A percentile compares a stretch with the other conserved stretches of the same genome.
These are phyloP conservation scores for Chlorella ohadii DNA, from an alignment of 139 green algal species.

Conservation along the genomic window DNA sequence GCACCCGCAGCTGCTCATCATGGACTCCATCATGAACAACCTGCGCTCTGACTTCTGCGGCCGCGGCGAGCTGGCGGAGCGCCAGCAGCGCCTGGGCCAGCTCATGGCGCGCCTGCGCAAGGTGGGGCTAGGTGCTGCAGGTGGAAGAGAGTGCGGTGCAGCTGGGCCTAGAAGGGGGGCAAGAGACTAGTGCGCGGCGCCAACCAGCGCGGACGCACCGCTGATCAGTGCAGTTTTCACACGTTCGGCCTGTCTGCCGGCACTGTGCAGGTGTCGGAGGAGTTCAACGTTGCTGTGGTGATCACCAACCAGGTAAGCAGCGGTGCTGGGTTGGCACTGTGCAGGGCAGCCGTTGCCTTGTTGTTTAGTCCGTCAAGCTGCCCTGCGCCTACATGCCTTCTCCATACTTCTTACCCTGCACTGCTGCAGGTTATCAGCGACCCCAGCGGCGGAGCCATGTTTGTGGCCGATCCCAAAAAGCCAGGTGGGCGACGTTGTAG, in stretches of 20 bases:
- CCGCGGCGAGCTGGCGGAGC: slow-evolving; percentile 89
- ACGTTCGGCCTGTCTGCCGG: no score
- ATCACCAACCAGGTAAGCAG: slow-evolving; percentile 89
- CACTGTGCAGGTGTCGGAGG: slow-evolving; percentile 86
- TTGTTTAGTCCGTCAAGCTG: background rate
- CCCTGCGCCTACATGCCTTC: no score
- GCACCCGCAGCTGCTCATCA: slow-evolving; percentile 68
- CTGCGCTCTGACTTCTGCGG: slow-evolving; percentile 91
- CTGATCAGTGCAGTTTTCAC: no score
- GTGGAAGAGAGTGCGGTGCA: no score
- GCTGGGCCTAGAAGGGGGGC: no score
- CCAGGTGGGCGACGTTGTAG: background rate
- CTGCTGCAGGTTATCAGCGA: slow-evolving; percentile 77
- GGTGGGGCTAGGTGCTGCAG: no score
- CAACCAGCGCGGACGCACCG: no score
- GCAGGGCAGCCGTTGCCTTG: background rate
- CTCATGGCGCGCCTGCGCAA: slow-evolving; percentile 81
- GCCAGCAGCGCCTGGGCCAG: slow-evolving; percentile 89
- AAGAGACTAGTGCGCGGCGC: no score
- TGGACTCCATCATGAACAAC: slow-evolving; percentile 90
- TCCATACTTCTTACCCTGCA: no score
- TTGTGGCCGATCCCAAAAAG: slow-evolving; percentile 75
- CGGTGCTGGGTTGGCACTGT: no score
- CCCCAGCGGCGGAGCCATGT: slow-evolving; percentile 77
- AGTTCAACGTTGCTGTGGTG: slow-evolving; percentile 93